These are phyloP conservation scores for Fusarium burgessii DNA, from an alignment of 2,329 filamentous ascomycete genomes.

Conservation along the genomic window DNA sequence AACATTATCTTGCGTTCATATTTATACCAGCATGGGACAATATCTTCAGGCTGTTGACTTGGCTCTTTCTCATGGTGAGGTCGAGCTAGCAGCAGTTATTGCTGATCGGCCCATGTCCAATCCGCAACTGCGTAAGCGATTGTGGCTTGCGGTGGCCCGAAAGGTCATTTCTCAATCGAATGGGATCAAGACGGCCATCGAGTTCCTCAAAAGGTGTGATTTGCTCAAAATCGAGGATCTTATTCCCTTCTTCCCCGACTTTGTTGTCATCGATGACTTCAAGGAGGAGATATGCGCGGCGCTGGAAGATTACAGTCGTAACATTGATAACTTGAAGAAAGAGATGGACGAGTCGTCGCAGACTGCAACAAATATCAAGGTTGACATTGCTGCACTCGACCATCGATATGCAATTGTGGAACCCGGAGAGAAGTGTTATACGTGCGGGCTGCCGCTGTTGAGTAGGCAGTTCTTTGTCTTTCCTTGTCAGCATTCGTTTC, in stretches of 20 bases:
- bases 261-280: slow-evolving; percentile 98
- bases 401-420: slow-evolving; percentile 95
- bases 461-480: slow-evolving; percentile 98
- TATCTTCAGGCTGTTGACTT: slow-evolving; percentile 94
- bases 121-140: slow-evolving; percentile 84
- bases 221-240: slow-evolving; percentile 94
- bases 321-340: slow-evolving; percentile 86
- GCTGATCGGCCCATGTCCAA: slow-evolving; percentile 87
- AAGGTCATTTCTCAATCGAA: slow-evolving; percentile 90
- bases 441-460: slow-evolving; percentile 85
- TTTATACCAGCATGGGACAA: slow-evolving; percentile 96
- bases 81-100: slow-evolving; percentile 89
- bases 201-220: slow-evolving; percentile 92
- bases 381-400: slow-evolving; percentile 87
- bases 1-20: slow-evolving; percentile 94
- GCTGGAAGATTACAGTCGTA: slow-evolving; percentile 90
- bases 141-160: slow-evolving; percentile 95
- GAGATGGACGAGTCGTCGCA: slow-evolving; percentile 96
- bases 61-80: slow-evolving; percentile 87
- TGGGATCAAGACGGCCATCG: slow-evolving; percentile 92
- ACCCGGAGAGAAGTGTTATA: slow-evolving; percentile 93
- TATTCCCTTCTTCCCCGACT: slow-evolving; percentile 98
- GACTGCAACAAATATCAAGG: slow-evolving; percentile 90
- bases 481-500: slow-evolving; percentile 97
- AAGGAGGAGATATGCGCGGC: slow-evolving; percentile 97